phyloP scores from a whole-genome alignment of 2,329 filamentous ascomycete species.

The Apiospora kogelbergensis region DNA sequence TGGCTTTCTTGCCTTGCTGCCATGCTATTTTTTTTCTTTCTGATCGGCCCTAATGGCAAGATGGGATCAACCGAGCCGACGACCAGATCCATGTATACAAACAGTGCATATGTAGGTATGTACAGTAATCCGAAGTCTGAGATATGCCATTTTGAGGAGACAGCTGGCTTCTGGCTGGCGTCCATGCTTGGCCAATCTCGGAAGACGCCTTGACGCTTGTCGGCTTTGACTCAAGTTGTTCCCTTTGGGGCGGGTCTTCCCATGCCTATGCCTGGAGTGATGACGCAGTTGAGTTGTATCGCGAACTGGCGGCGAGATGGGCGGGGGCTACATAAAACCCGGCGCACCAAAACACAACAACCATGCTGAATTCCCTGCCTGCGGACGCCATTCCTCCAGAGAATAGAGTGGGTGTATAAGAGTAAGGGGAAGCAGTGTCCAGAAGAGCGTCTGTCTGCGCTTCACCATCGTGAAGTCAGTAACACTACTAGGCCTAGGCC shows the following conservation, averaged over 20 bases:
- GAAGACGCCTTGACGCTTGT: background rate
- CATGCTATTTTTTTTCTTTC: background rate
- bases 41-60: slow-evolving; percentile 1
- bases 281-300: background rate
- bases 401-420: background rate
- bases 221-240: background rate
- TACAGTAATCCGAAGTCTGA: slow-evolving; percentile 1
- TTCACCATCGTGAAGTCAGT: background rate
- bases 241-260: slow-evolving; percentile 2
- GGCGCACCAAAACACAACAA: background rate
- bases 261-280: background rate
- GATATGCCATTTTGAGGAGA: background rate
- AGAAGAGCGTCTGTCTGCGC: background rate
- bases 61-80: slow-evolving; percentile 6
- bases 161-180: background rate
- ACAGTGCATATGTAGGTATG: no score
- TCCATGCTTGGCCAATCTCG: background rate
- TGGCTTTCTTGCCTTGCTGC: background rate
- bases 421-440: background rate
- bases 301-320: background rate
- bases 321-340: background rate
- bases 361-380: background rate
- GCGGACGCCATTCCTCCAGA: background rate
- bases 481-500: no score
- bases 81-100: background rate